Evolutionary conservation across 495 filamentous ascomycete species (phyloP), one percentile per base, ranked within the genome.

Genomic region (Penicillium ucsense): DNA sequence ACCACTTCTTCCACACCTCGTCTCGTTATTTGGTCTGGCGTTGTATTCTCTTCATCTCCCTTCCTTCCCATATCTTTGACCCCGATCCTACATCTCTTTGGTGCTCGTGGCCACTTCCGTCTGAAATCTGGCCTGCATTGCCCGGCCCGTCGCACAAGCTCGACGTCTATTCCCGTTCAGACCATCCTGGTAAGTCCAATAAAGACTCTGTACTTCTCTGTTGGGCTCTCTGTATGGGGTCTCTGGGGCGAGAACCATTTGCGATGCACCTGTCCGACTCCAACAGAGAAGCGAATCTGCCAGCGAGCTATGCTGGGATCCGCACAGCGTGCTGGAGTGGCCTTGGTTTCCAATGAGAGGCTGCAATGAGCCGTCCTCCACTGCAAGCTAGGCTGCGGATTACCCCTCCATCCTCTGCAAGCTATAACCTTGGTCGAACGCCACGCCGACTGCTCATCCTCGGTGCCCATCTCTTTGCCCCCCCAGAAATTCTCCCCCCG

Each of bases 291-390:
- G 20, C 1, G 20, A 20, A 20, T 20, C 20, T 20, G 20, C 2
- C 20, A 20, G 20, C 20, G 20, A 20, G 20, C 20, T 20, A 20
- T 20, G 20, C 20, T 20, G 20, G 20, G 20, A 20, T 20, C 20
- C 20, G 20, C 20, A 20, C 20, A 20, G 20, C 20, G 20, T 20
- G 20, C 20, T 20, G 20, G 20, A 6, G 39, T 31, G 30, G 31
- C 31, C 34, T 33, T 12, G n/a, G 6, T 37, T 48, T 43, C 48
- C 50, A 32, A 36, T 48, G 33, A 49, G 47, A 51, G 46, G 32
- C 40, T 38, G 31, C 47, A 41, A 34, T 47, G 39, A 33, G 33
- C 44, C 47, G 41, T 28, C 47, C 52, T 20, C 31, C 37, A 43
- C 48, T 51, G 37, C 33, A 20, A 35, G 42, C 33, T 45, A 9